Evolutionary conservation across 2,329 filamentous ascomycete species (phyloP).

Genomic region (Fusarium sp.): DNA sequence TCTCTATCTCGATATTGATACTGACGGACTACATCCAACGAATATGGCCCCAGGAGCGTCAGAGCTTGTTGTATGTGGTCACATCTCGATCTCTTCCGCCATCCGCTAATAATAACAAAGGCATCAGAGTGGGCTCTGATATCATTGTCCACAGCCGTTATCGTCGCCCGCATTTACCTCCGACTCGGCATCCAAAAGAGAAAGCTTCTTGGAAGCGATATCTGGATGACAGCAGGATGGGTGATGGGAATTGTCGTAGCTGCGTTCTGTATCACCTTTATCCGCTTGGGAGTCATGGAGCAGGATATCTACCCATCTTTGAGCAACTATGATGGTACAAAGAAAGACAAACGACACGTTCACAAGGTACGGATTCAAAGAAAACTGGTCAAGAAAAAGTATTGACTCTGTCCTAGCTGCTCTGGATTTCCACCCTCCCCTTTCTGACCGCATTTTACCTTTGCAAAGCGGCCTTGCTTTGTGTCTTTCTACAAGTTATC

Average conservation of each 20-base stretch:
- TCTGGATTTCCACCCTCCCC: conserved; percentile 26
- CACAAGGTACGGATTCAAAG: not conserved
- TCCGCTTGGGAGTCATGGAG: conserved; percentile 18
- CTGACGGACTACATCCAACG: not conserved
- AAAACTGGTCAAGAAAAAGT: not conserved
- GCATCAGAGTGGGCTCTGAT: conserved; percentile 29
- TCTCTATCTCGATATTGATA: not conserved
- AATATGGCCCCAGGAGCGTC: conserved; percentile 6
- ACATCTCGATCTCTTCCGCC: not conserved
- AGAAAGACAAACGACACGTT: not conserved
- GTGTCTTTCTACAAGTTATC: conserved; percentile 22
- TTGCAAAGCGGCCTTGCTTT: conserved; percentile 27
- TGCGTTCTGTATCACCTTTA: conserved; percentile 4
- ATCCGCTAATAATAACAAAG: conserved; percentile 6
- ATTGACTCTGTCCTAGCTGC: not conserved
- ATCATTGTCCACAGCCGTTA: conserved; percentile 9
- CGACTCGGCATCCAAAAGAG: conserved; percentile 25
- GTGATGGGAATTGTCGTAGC: not conserved
- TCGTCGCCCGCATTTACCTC: conserved; percentile 30
- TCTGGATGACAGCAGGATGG: conserved; percentile 27
- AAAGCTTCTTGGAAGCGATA: conserved; percentile 19
- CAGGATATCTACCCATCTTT: not conserved
- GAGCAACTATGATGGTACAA: not conserved
- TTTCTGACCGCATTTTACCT: conserved; percentile 28
- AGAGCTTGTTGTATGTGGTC: conserved; percentile 12